phyloP scores from a whole-genome alignment of 2,329 filamentous ascomycete species.

The Scleromitrula shiraiana region DNA sequence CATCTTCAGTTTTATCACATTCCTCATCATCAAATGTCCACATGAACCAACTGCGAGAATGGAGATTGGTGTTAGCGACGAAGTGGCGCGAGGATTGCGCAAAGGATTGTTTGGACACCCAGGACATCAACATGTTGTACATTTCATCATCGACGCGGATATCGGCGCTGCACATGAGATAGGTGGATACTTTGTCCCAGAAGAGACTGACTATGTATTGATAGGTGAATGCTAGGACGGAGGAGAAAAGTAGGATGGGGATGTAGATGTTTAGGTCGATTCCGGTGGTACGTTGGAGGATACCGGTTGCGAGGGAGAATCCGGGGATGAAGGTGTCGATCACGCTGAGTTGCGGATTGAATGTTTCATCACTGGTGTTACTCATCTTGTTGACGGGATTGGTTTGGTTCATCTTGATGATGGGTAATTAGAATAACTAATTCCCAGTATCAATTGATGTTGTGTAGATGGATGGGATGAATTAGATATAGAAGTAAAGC shows the following conservation, averaged over 20 bases:
- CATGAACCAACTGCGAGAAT: slow-evolving; percentile 43
- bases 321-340: slow-evolving; percentile 60
- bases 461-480: too few species aligned
- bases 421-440: too few species aligned
- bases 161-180: slow-evolving; percentile 59
- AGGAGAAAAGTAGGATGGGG: slow-evolving; percentile 44
- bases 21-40: slow-evolving; percentile 37
- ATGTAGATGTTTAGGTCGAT: slow-evolving; percentile 58
- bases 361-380: too few species aligned
- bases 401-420: too few species aligned
- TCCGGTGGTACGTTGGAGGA: slow-evolving; percentile 47
- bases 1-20: slow-evolving; percentile 34
- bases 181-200: slow-evolving; percentile 39
- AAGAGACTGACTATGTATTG: slow-evolving; percentile 44
- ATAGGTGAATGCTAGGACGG: slow-evolving; percentile 42
- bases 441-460: too few species aligned
- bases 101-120: slow-evolving; percentile 57
- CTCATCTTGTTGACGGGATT: too few species aligned
- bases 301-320: slow-evolving; percentile 48
- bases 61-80: slow-evolving; percentile 55
- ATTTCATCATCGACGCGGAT: slow-evolving; percentile 64
- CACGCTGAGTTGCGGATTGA: slow-evolving; percentile 29
- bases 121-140: slow-evolving; percentile 64
- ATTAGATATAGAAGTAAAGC: too few species aligned
- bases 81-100: slow-evolving; percentile 51